Base-by-base conservation (phyloP, 2,329 filamentous ascomycete genomes). In the Didymella segeticola region DNA sequence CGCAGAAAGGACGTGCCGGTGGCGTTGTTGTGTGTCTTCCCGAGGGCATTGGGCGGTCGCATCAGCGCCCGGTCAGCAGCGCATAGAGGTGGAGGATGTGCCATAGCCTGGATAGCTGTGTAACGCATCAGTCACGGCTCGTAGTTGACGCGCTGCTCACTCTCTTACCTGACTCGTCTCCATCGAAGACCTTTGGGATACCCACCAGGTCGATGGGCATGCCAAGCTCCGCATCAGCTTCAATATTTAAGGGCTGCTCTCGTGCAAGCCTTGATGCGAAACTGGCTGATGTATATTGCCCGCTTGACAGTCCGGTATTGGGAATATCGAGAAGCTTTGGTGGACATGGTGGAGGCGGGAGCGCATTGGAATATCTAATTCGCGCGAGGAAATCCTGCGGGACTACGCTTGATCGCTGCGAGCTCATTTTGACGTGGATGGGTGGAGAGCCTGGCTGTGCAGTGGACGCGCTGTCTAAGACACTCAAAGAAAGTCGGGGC, bases 321-420 rank as follows among this genome's bases (percentile, higher is more conserved):
- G 95, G 93, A 57, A 99, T 96, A 63, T 98, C 91, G 66, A 99
- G 89, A 59, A 99, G 88, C 82, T 99, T 99, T 1, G 95, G 95
- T 1, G 93, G 92, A 72, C 93, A 92, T 49, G 93, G 91, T 48
- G 95, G 95, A 60, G 95, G 93, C 61, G 95, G 95, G 14, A 99
- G 87, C 65, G 91, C 89, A 85, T 99, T 99, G 70, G 91, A 92
- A 76, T 96, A 99, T 76, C 95, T 87, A 70, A 97, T 91, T 68
- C 93, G 89, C 60, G 93, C 93, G 73, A 99, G 96, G 78, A 97
- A 98, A 78, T 99, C 95, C 78, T 99, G 95, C 73, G 96, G 91
- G 67, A 86, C 86, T 56, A 66, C 64, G 25, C 63, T 65, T 25
- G 65, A 61, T 41, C 56, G 55, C n/a, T 60, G 57, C 43, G 64